Base-by-base conservation (phyloP, 176 grass and related monocot species). In the Elaeis guineensis region DNA sequence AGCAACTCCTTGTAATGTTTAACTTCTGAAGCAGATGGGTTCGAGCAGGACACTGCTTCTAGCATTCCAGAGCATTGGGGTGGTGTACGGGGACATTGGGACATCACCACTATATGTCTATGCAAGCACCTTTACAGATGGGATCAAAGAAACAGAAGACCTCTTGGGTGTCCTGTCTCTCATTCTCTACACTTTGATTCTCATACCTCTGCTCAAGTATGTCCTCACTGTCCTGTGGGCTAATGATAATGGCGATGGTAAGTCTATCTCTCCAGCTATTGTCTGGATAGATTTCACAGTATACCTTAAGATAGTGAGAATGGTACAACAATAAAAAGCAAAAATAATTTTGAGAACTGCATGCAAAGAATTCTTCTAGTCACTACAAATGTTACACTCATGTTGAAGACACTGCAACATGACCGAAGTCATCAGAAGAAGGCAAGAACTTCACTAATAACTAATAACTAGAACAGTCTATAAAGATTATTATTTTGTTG, bases 71-170 rank as follows among this genome's bases (percentile, higher is more conserved):
- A 79, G 80, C 39, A 16, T 95, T 16, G 89, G 89, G 2, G 30
- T 95, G 53, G 80, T 95, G 50, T 95, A 95, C 51, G 84, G 89
- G 3, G 84, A 95, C 53, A 82, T 95, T 16, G 89, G 89, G 18
- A 95, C 85, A 28, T 89, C 81, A 22, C 89, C 89, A 20, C 78
- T 95, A 2, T 89, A 89, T 16, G 75, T 84, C 28, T 77, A 74
- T 64, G 51, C 78, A 25, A 77, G 81, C 70, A 89, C 89, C 6
- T 95, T 95, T 72, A 57, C 81, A 1, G 6, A 72, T 6, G 81
- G 89, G 39, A 80, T 95, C 53, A 19, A 64, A 20, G 11, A 85
- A 55, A 18, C 52, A 0, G 78, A 85, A 16, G 84, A 95, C 8
- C 51, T 95, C 44, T 48, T 89, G 5, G 84, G 81, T 0, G 81